Evolutionary conservation across 495 filamentous ascomycete species (phyloP).

Genomic region (Sordaria brevicollis): DNA sequence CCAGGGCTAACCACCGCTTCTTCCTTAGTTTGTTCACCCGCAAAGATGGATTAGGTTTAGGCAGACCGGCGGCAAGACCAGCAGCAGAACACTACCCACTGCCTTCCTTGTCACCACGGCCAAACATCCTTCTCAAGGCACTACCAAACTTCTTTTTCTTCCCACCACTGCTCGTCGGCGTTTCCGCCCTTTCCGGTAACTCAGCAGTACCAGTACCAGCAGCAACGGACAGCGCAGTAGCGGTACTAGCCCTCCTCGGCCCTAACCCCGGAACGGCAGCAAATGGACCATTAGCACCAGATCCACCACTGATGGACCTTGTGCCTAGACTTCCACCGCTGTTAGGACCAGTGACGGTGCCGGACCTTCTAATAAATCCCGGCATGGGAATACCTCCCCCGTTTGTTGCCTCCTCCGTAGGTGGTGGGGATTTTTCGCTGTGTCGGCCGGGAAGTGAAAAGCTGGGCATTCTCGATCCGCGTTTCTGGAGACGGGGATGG

Average conservation of each 20-base stretch:
- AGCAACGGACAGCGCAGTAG: constrained; percentile 4
- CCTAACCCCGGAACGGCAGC: background rate
- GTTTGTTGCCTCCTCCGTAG: constrained; percentile 22
- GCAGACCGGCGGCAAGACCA: background rate
- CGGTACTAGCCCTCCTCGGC: constrained; percentile 6
- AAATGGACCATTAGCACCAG: background rate
- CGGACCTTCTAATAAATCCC: background rate
- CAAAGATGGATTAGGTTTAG: background rate
- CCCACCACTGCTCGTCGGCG: constrained; percentile 22
- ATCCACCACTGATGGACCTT: constrained; percentile 13
- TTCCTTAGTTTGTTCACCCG: too few species aligned
- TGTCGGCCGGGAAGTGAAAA: background rate
- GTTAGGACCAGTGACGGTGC: background rate
- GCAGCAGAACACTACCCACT: background rate
- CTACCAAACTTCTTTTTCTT: constrained; percentile 52
- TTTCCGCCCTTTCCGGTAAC: constrained; percentile 19
- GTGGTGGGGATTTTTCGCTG: background rate
- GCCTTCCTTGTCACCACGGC: constrained; percentile 28
- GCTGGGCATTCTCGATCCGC: background rate
- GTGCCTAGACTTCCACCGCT: constrained; percentile 19
- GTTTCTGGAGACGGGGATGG: background rate
- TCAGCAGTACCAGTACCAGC: constrained; percentile 10
- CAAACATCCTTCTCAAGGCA: constrained; percentile 44
- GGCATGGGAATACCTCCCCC: background rate
- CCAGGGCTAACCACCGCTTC: too few species aligned